Conservation (phyloP, 1,284 basidiomycete species). For the Coniophora puteana region DNA sequence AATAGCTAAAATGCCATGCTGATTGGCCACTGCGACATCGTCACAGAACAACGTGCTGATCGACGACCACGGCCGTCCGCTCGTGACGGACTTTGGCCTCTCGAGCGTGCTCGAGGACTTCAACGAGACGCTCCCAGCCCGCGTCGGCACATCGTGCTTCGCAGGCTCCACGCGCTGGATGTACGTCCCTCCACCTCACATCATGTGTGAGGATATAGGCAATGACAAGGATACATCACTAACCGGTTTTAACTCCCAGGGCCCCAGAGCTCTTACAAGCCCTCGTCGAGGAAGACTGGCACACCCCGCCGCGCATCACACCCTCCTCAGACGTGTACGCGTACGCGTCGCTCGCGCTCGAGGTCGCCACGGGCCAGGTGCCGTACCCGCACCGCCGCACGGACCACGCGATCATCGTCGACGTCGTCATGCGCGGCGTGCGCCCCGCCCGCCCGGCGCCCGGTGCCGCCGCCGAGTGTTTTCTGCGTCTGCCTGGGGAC, state of each 20-base stretch:
- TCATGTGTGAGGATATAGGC: no score
- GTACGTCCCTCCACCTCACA: constrained; percentile 13
- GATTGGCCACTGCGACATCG: neutral
- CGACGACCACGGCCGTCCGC: constrained; percentile 41
- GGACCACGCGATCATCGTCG: constrained; percentile 50
- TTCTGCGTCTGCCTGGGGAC: no score
- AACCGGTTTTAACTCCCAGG: constrained; percentile 34
- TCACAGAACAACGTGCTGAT: constrained; percentile 55
- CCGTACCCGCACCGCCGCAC: constrained; percentile 50
- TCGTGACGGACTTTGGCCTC: constrained; percentile 59
- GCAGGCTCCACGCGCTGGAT: constrained; percentile 45
- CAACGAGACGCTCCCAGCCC: constrained; percentile 28
- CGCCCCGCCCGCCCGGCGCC: constrained; percentile 37
- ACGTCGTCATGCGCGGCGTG: constrained; percentile 47
- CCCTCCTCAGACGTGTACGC: constrained; percentile 54
- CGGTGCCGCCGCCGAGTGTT: constrained; percentile 20
- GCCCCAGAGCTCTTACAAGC: constrained; percentile 52
- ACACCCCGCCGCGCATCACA: constrained; percentile 37
- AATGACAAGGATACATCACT: neutral
- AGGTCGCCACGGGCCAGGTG: constrained; percentile 46
- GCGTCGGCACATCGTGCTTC: constrained; percentile 43
- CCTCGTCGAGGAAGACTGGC: constrained; percentile 46
- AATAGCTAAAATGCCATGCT: no score
- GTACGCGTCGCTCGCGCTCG: constrained; percentile 53
- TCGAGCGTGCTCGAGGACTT: constrained; percentile 54